Conservation (phyloP, 2,329 filamentous ascomycete species). For the Paramyrothecium roridum region DNA sequence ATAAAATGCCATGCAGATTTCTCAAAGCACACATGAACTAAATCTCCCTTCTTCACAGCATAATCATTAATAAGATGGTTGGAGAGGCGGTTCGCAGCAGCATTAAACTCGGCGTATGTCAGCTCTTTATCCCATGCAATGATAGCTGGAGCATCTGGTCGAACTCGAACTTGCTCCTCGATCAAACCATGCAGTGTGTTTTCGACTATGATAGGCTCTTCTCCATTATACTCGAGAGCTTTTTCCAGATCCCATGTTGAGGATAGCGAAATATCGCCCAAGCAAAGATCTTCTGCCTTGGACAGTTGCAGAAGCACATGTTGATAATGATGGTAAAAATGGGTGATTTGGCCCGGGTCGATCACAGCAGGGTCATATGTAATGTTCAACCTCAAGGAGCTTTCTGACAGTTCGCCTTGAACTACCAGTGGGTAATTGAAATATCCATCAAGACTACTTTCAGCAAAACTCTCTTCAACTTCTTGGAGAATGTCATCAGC, state of each 20-base stretch:
- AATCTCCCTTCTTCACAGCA: background rate
- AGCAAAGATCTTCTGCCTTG: too few relatives aligned
- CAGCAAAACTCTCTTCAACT: background rate
- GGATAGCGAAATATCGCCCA: too few relatives aligned
- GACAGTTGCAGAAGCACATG: too few relatives aligned
- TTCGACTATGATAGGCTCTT: background rate
- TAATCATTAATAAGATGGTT: background rate
- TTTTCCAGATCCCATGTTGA: too few relatives aligned
- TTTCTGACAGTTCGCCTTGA: background rate
- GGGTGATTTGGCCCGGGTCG: constrained; percentile 1
- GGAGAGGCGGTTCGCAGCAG: background rate
- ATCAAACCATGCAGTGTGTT: background rate
- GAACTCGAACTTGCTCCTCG: background rate
- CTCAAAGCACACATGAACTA: constrained; percentile 16
- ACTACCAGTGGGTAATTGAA: constrained; percentile 8
- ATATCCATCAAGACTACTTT: background rate
- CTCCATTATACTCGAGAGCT: background rate
- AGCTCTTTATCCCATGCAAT: constrained; percentile 9
- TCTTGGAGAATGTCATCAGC: background rate
- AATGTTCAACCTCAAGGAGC: constrained; percentile 1
- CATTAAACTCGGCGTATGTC: constrained; percentile 6
- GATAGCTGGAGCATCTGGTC: constrained; percentile 3
- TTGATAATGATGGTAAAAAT: background rate
- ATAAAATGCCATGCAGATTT: constrained; percentile 18
- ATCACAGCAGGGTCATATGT: constrained; percentile 1